Percentiles rank a stretch among this genome's conserved stretches.
Evolutionary conservation across 371 early-diverging fungal species (phyloP).

Genomic region (Zychaea mexicana): DNA sequence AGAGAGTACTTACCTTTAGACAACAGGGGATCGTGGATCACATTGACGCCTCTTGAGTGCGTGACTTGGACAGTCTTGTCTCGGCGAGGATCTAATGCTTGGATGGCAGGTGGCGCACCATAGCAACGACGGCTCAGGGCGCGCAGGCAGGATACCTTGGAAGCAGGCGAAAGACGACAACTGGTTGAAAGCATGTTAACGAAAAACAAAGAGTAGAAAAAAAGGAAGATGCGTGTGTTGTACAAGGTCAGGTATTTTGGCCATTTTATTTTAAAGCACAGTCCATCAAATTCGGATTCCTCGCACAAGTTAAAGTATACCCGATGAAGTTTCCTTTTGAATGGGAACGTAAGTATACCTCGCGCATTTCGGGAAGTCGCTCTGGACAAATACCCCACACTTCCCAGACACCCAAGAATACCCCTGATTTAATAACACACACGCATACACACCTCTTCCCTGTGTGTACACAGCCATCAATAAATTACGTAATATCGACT

Average conservation of each 20-base stretch:
- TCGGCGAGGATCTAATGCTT: constrained; percentile 52
- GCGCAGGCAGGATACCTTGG: not conserved
- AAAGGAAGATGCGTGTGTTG: not conserved
- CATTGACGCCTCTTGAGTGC: constrained; percentile 57
- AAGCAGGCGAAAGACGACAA: not conserved
- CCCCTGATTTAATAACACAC: not conserved
- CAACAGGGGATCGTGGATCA: constrained; percentile 61
- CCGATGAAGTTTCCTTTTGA: not conserved
- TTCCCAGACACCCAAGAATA: not conserved
- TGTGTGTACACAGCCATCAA: no score
- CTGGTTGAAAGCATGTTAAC: not conserved
- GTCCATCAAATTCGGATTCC: not conserved
- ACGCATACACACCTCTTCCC: not conserved
- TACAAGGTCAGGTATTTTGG: not conserved
- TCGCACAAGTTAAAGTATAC: not conserved
- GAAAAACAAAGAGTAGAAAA: not conserved
- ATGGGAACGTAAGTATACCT: not conserved
- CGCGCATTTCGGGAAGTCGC: not conserved
- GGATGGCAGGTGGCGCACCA: constrained; percentile 17
- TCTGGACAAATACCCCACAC: not conserved
- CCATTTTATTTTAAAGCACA: not conserved
- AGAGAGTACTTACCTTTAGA: constrained; percentile 45
- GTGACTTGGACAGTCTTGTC: constrained; percentile 62
- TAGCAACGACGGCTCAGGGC: constrained; percentile 1
- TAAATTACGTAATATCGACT: not conserved